A percentile compares a stretch with the other conserved stretches of the same genome.
Conservation (phyloP, 257 asterid species). For the Solanum tarapatanum region DNA sequence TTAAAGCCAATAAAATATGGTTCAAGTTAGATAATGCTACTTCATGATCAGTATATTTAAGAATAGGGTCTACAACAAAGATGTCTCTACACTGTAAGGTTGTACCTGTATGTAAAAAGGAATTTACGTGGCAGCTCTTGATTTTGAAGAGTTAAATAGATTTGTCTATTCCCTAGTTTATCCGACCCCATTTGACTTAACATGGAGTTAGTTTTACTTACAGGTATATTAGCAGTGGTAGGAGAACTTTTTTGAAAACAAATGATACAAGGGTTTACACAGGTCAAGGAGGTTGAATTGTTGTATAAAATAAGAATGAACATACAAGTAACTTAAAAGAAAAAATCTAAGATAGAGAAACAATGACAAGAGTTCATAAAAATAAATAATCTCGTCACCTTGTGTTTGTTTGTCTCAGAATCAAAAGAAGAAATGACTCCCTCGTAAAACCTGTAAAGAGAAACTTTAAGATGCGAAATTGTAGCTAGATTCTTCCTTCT, state of each 20-base stretch:
- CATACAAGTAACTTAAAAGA: neutral
- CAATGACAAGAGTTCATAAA: neutral
- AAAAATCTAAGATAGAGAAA: neutral
- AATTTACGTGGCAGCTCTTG: neutral
- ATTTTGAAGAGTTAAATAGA: neutral
- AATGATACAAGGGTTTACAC: neutral
- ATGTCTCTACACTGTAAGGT: neutral
- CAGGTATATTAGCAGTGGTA: neutral
- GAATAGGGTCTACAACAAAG: neutral
- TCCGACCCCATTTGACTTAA: neutral
- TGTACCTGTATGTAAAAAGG: neutral
- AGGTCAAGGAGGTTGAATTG: neutral
- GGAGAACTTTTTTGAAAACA: neutral
- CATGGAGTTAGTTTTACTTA: neutral
- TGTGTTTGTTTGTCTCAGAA: conserved; percentile 34
- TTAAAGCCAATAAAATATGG: neutral
- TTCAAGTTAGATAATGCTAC: neutral
- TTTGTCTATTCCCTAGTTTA: neutral
- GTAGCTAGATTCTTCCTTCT: neutral
- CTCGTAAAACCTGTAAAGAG: conserved; percentile 38
- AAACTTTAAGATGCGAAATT: conserved; percentile 6
- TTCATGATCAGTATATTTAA: neutral
- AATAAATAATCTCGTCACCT: conserved; percentile 10
- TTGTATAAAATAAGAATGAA: neutral
- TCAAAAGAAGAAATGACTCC: conserved; percentile 38